These are phyloP conservation scores for Takashimella tepidaria DNA, from an alignment of 1,284 basidiomycete species.

Conservation along the genomic window DNA sequence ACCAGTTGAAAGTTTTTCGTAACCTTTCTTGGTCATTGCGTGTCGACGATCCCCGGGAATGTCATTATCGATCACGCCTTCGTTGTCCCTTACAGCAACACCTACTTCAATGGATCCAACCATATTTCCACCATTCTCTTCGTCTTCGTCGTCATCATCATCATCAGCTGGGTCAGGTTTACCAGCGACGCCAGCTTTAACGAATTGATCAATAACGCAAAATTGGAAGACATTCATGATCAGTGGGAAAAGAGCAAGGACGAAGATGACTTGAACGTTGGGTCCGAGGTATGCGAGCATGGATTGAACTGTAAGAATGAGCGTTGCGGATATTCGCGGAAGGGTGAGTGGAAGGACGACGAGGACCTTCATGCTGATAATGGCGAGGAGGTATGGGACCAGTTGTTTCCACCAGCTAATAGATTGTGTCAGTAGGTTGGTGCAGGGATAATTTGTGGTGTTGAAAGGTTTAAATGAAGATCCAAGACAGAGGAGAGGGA, in stretches of 20 bases:
- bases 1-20: no score
- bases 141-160: conserved; percentile 25
- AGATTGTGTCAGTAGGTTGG: not conserved
- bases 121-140: not conserved
- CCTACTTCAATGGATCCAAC: no score
- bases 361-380: conserved; percentile 84
- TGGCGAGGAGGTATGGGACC: conserved; percentile 72
- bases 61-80: no score
- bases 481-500: no score
- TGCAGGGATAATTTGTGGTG: no score
- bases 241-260: conserved; percentile 89
- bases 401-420: conserved; percentile 77
- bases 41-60: no score
- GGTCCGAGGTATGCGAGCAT: conserved; percentile 72
- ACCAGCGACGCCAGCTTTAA: conserved; percentile 33
- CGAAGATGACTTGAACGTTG: conserved; percentile 73
- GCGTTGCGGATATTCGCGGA: conserved; percentile 59
- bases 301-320: conserved; percentile 73
- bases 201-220: conserved; percentile 47
- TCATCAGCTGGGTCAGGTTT: conserved; percentile 23
- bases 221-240: conserved; percentile 82
- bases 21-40: no score
- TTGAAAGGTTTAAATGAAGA: no score
- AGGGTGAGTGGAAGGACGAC: conserved; percentile 64
- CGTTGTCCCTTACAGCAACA: not conserved